Base-by-base conservation (phyloP, 306 rosid species). In the Lagenaria siceraria region DNA sequence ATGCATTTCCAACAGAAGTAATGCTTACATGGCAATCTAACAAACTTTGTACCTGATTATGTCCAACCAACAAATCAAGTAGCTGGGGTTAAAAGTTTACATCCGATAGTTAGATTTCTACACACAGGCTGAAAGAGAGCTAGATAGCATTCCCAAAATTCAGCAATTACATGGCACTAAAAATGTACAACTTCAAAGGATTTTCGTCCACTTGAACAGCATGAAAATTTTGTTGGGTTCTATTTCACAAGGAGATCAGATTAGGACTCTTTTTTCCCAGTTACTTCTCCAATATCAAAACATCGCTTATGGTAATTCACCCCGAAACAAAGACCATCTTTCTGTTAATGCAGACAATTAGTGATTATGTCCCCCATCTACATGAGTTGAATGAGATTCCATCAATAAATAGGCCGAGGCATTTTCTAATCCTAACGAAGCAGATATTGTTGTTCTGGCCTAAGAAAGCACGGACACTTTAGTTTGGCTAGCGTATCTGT, bases 1-100 rank as follows among this genome's bases (percentile, higher is more conserved):
- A 91, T 83, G 91, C 98, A 94, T 69, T 88, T 90, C 81, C 79
- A 86, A 84, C 98, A 94, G 77, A 90, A 94, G 81, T 87, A 91
- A 83, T 94, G 98, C 82, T 84, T 85, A 76, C 98, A 94, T 43
- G 94, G 90, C 51, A 94, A 81, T 81, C 75, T 85, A 62, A 86
- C 75, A 77, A 94, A 91, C 74, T 87, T 92, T 8, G 84, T 72
- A 65, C 98, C 98, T 94, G 76, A 35, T 65, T 66, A 64, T 27
- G 74, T 52, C 19, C 69, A 77, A 27, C 43, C 54, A 29, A 63
- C 25, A 75, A 52, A 56, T 27, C 10, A 70, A 14, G 38, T 15
- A 46, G 8, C 56, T 2, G 22, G 56, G 13, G 76, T 24, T 19
- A 63, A 31, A 63, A 63, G 24, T 17, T 63, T 14, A 25, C 56